Conservation (phyloP, 108 stramenopile species). For the Skeletonema potamos region DNA sequence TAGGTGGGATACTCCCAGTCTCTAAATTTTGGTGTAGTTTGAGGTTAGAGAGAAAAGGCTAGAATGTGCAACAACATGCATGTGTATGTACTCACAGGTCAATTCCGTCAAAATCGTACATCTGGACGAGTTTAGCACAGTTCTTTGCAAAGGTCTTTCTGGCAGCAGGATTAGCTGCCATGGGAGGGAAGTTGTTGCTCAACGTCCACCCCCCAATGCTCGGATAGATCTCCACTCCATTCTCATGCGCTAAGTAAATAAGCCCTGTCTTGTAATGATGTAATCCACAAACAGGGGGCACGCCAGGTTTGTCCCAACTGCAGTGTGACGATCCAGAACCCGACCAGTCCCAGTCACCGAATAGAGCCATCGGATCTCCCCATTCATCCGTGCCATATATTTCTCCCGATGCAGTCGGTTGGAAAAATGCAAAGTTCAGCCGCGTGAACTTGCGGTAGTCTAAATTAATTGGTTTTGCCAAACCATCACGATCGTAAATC, state of each 20-base stretch:
- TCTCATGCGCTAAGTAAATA: slow-evolving; percentile 19
- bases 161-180: slow-evolving; percentile 8
- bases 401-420: slow-evolving; percentile 10
- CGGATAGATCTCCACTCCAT: slow-evolving; percentile 38
- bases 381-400: slow-evolving; percentile 43
- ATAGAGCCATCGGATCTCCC: slow-evolving; percentile 26
- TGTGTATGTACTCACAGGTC: too few species aligned
- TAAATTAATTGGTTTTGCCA: slow-evolving; percentile 40
- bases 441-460: slow-evolving; percentile 37
- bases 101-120: slow-evolving; percentile 39
- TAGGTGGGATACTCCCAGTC: slow-evolving; percentile 9
- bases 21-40: too few species aligned
- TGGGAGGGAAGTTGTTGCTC: slow-evolving; percentile 17
- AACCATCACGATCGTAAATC: slow-evolving; percentile 33
- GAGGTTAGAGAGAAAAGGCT: too few species aligned
- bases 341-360: slow-evolving; percentile 27
- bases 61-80: too few species aligned
- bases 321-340: slow-evolving; percentile 1
- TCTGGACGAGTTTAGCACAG: slow-evolving; percentile 31
- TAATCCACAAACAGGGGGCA: slow-evolving; percentile 14
- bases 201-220: slow-evolving; percentile 41
- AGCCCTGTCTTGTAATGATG: slow-evolving; percentile 17
- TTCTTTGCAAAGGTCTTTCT: slow-evolving; percentile 26
- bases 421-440: slow-evolving; percentile 52
- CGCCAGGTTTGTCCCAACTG: slow-evolving; percentile 17